Conservation (phyloP, 371 early-diverging fungal genomes). For the Actinomortierella ambigua region DNA sequence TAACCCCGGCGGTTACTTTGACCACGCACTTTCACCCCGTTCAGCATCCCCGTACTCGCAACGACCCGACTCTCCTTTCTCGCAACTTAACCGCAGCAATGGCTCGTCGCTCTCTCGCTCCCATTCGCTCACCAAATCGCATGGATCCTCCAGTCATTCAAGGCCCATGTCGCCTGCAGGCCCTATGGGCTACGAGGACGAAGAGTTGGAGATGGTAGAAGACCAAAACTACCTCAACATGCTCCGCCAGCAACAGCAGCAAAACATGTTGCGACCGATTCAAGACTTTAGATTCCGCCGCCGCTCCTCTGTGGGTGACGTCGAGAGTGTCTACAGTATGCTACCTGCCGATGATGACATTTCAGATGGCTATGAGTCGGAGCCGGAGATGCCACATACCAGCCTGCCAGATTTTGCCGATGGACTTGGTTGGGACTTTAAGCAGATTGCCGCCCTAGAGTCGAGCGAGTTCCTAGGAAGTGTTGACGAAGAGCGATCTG, state of each 20-base stretch:
- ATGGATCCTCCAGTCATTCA: slow-evolving; percentile 1
- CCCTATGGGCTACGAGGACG: slow-evolving; percentile 10
- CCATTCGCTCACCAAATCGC: slow-evolving; percentile 20
- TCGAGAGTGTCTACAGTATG: slow-evolving; percentile 29
- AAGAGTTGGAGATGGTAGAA: slow-evolving; percentile 31
- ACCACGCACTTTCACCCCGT: slow-evolving; percentile 11
- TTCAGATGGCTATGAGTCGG: slow-evolving; percentile 38
- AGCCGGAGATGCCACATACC: slow-evolving; percentile 30
- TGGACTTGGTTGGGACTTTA: slow-evolving; percentile 41
- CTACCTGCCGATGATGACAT: slow-evolving; percentile 7
- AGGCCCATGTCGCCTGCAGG: slow-evolving; percentile 23
- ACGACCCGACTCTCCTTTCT: slow-evolving; percentile 4
- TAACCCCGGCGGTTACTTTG: slow-evolving; percentile 26
- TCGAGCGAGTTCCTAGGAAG: too few relatives aligned
- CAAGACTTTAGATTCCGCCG: slow-evolving; percentile 10
- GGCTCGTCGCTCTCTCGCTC: slow-evolving; percentile 20
- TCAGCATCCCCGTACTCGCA: slow-evolving; percentile 29
- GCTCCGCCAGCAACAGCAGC: slow-evolving; percentile 20
- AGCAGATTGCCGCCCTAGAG: not conserved
- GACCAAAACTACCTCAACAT: slow-evolving; percentile 22
- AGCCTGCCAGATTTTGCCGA: slow-evolving; percentile 35
- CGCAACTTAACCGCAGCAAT: slow-evolving; percentile 13
- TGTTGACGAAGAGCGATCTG: too few relatives aligned
- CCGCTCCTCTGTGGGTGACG: slow-evolving; percentile 30
- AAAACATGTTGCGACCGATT: slow-evolving; percentile 17